Evolutionary conservation across 768 basidiomycete genomes (phyloP).

Genomic region (Boletales sp.): DNA sequence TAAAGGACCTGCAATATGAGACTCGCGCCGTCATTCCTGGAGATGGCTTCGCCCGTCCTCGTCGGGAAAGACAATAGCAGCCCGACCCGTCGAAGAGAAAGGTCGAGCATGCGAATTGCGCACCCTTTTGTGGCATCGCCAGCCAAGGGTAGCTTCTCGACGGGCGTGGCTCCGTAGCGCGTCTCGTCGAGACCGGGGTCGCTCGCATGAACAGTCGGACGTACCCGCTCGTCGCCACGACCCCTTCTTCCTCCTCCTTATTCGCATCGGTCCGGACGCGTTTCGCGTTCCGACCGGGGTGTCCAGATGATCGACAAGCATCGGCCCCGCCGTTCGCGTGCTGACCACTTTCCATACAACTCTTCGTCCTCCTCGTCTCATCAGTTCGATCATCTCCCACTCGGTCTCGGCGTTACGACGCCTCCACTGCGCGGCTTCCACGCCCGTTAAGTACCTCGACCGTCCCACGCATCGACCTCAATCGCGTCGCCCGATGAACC

Average conservation of each 20-base stretch:
- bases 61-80: background rate
- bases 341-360: no score
- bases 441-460: conserved; percentile 26
- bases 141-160: no score
- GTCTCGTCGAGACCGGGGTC: no score
- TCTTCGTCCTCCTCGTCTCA: background rate
- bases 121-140: no score
- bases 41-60: background rate
- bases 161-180: no score
- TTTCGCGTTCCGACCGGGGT: background rate
- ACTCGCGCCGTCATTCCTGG: conserved; percentile 6
- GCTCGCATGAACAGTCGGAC: background rate
- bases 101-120: no score
- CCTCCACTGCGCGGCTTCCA: conserved; percentile 13
- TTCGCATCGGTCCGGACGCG: conserved; percentile 1
- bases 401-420: conserved; percentile 23
- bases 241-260: background rate
- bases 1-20: background rate
- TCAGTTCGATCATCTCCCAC: background rate
- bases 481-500: conserved; percentile 10
- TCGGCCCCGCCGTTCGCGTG: conserved; percentile 2
- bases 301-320: background rate
- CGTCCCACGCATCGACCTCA: conserved; percentile 27
- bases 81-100: background rate
- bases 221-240: background rate